These are phyloP conservation scores for Dothistroma pini DNA, from an alignment of 2,329 filamentous ascomycete species.

Conservation along the genomic window DNA sequence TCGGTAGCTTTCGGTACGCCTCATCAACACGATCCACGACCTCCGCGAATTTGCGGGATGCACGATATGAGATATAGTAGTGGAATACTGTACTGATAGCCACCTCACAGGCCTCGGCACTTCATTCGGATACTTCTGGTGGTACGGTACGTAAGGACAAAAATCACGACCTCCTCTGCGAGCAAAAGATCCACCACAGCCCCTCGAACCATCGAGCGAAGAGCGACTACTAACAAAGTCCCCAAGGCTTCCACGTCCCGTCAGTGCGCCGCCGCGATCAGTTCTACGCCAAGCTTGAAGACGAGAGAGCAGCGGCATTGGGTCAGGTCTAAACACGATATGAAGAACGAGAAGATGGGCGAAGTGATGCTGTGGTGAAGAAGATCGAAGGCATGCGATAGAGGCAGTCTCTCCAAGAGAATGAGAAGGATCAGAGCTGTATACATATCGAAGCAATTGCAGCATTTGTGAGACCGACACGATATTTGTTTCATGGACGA, in stretches of 20 bases:
- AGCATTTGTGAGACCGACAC: neutral
- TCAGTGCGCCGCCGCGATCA: slow-evolving; percentile 60
- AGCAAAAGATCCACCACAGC: slow-evolving; percentile 1
- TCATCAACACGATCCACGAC: slow-evolving; percentile 1
- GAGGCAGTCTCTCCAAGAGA: neutral
- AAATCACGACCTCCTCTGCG: slow-evolving; percentile 1
- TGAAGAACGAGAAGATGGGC: neutral
- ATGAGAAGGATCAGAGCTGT: slow-evolving; percentile 12
- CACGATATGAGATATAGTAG: neutral
- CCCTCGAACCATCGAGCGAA: neutral
- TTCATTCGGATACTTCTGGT: slow-evolving; percentile 62
- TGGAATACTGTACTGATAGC: slow-evolving; percentile 4
- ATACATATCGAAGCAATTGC: slow-evolving; percentile 14
- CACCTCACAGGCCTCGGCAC: slow-evolving; percentile 55
- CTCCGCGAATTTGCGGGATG: too few relatives aligned
- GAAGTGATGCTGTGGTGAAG: slow-evolving; percentile 2
- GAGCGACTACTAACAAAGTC: slow-evolving; percentile 2
- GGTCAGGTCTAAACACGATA: slow-evolving; percentile 31
- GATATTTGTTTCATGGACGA: too few relatives aligned
- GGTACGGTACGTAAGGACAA: slow-evolving; percentile 55
- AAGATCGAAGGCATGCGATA: slow-evolving; percentile 6
- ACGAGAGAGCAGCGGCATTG: slow-evolving; percentile 52
- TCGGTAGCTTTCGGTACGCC: slow-evolving; percentile 62
- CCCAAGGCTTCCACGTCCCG: slow-evolving; percentile 60
- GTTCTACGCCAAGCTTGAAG: slow-evolving; percentile 62